phyloP scores from a whole-genome alignment of 2,329 filamentous ascomycete genomes.

The Cephalotrichum gorgonifer region DNA sequence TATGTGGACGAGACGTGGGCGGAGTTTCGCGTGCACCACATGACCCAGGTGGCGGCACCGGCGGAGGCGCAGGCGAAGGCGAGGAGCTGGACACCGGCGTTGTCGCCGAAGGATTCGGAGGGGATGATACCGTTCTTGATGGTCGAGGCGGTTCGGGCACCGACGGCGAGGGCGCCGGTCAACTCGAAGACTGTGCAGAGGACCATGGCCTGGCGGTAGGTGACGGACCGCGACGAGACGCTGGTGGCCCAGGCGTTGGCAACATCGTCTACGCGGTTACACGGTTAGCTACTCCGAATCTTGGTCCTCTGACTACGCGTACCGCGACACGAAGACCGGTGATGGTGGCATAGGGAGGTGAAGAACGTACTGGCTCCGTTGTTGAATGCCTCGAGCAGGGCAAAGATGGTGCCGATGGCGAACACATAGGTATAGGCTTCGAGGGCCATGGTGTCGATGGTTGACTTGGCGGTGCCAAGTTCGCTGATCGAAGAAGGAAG shows the following conservation, averaged over 20 bases:
- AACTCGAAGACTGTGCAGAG: slow-evolving; percentile 59
- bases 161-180: slow-evolving; percentile 55
- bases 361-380: slow-evolving; percentile 60
- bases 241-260: slow-evolving; percentile 76
- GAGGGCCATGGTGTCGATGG: slow-evolving; percentile 34
- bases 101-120: slow-evolving; percentile 41
- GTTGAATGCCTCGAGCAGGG: slow-evolving; percentile 68
- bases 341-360: too few species aligned
- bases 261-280: slow-evolving; percentile 77
- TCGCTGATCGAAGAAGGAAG: background rate
- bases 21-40: slow-evolving; percentile 68
- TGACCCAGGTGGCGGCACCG: slow-evolving; percentile 61
- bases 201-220: slow-evolving; percentile 59
- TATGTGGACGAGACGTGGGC: slow-evolving; percentile 66
- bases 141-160: slow-evolving; percentile 60
- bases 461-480: background rate
- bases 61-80: slow-evolving; percentile 56
- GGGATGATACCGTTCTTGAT: slow-evolving; percentile 74
- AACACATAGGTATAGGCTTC: slow-evolving; percentile 61
- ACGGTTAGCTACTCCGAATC: background rate
- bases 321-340: too few species aligned
- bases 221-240: slow-evolving; percentile 68
- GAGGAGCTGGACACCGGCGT: slow-evolving; percentile 58
- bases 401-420: slow-evolving; percentile 66
- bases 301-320: background rate